phyloP scores from a whole-genome alignment of 306 rosid genomes.

The Mucuna pruriens region DNA sequence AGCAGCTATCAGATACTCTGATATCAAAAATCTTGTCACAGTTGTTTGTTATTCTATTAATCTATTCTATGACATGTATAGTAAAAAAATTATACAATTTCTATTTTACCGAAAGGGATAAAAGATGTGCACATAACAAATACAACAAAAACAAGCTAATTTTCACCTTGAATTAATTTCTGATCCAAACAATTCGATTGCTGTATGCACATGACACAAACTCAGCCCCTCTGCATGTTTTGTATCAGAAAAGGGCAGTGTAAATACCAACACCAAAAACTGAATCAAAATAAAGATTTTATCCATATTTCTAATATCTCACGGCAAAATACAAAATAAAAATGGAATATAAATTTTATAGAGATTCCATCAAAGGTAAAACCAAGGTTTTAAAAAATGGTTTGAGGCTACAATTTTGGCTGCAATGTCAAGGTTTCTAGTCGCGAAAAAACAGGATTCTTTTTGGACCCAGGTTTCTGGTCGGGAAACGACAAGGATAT shows the following conservation, averaged over 20 bases:
- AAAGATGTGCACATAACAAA: neutral
- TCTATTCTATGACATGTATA: neutral
- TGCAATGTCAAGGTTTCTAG: no score
- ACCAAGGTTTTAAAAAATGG: no score
- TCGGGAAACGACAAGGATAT: no score
- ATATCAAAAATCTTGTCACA: neutral
- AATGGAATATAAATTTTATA: neutral
- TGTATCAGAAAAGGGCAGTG: neutral
- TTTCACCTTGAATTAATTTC: constrained; percentile 3
- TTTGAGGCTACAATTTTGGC: no score
- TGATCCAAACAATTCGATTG: neutral
- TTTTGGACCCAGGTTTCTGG: no score
- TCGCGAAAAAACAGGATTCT: no score
- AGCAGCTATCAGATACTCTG: neutral
- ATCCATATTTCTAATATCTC: neutral
- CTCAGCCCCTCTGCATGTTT: neutral
- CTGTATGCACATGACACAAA: constrained; percentile 7
- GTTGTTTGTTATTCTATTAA: neutral
- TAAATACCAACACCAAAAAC: neutral
- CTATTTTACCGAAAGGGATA: no score
- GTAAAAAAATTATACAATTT: neutral
- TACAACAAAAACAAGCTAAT: neutral
- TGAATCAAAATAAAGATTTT: neutral
- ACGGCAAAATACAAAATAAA: neutral
- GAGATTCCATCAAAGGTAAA: neutral